Evolutionary conservation across 2,329 filamentous ascomycete genomes (phyloP).

Genomic region (Apiospora arundinis): DNA sequence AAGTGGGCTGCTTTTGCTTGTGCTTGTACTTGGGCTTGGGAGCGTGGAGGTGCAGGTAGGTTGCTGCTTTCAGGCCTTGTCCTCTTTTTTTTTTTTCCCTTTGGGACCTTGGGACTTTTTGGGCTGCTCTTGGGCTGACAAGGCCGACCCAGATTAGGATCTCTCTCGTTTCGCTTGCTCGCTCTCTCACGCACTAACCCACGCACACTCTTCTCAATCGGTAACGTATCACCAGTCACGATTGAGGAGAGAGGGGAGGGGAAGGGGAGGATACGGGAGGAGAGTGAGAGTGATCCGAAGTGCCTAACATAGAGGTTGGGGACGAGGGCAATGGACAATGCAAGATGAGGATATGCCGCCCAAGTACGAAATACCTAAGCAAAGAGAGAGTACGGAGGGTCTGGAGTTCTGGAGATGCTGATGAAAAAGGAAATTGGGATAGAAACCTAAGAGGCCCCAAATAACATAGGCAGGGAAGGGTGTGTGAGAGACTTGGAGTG

Average conservation of each 20-base stretch:
- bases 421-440: slow-evolving; percentile 18
- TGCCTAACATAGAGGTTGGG: slow-evolving; percentile 2
- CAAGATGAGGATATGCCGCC: neutral
- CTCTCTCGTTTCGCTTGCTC: slow-evolving; percentile 13
- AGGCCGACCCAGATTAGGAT: slow-evolving; percentile 10
- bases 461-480: neutral
- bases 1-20: slow-evolving; percentile 14
- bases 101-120: neutral
- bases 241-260: slow-evolving; percentile 25
- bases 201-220: slow-evolving; percentile 20
- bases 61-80: slow-evolving; percentile 6
- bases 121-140: slow-evolving; percentile 18
- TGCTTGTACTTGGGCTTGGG: slow-evolving; percentile 20
- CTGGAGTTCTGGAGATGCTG: slow-evolving; percentile 17
- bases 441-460: slow-evolving; percentile 14
- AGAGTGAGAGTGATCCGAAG: slow-evolving; percentile 18
- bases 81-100: neutral
- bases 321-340: neutral
- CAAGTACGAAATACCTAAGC: neutral
- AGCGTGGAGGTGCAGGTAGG: neutral
- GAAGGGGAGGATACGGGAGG: slow-evolving; percentile 20
- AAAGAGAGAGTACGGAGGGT: slow-evolving; percentile 1
- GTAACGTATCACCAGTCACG: slow-evolving; percentile 36
- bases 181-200: slow-evolving; percentile 10
- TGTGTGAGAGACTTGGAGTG: neutral